Evolutionary conservation across 257 asterid genomes (phyloP), one percentile per base, ranked within the genome.

Genomic region (Apocynum venetum): DNA sequence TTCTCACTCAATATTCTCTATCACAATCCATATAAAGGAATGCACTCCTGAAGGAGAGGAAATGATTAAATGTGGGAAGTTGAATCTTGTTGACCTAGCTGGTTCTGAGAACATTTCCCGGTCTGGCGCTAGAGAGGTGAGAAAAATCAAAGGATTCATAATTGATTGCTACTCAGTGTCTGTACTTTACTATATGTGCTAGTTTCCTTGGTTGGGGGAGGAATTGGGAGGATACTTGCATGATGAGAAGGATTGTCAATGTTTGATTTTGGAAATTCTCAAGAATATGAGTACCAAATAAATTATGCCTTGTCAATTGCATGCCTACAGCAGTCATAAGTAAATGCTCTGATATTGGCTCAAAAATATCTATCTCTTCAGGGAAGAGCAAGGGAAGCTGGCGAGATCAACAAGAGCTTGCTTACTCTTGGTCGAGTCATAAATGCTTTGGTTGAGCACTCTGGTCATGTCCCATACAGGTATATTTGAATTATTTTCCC

Each of bases 381-480:
- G 99, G 98, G 99, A 14, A 89, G 99, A 88, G 99, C 99, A 74
- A 92, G 99, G 88, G 99, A 96, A 89, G 99, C 99, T 25, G 99
- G 99, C 77, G 99, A 96, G 83, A 96, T 96, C 84, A 96, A 96
- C 90, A 96, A 96, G 89, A 96, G 99, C 87, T 87, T 96, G 93
- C 87, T 96, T 81, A 96, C 98, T 36, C 97, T 96, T 74, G 99
- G 99, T 55, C 96, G 99, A 73, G 93, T 91, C 69, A 96, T 96
- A 85, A 96, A 93, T 82, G 91, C 99, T 80, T 84, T 96, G 86
- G 99, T 91, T 79, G 99, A 96, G 86, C 99, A 96, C 87, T 93
- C 98, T 82, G 97, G 96, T 80, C 99, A 96, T 84, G 80, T 96
- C 61, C 99, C 99, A 11, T 96, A 96, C 78, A 96, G 99, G 99